Conservation (phyloP, 2,329 filamentous ascomycete genomes). For the Hypomyces perniciosus region DNA sequence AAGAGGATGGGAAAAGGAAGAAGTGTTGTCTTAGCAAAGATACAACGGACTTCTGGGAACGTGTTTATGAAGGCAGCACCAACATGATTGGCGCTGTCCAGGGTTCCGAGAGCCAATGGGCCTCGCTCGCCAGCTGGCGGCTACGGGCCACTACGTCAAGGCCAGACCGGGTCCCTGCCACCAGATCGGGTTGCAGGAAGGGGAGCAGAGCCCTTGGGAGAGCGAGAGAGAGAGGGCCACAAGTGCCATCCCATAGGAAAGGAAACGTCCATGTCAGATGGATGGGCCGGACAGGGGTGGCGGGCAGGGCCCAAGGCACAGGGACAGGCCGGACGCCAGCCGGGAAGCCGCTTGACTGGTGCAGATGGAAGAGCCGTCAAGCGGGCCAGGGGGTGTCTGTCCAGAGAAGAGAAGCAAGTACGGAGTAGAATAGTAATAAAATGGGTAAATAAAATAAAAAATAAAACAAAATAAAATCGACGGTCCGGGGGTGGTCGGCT, state of each 20-base stretch:
- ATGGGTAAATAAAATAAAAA: too few species aligned
- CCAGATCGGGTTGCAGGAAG: slow-evolving; percentile 14
- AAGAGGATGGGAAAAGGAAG: slow-evolving; percentile 9
- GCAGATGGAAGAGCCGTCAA: slow-evolving; percentile 6
- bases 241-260: slow-evolving; percentile 16
- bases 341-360: slow-evolving; percentile 22
- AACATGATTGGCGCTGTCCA: slow-evolving; percentile 30
- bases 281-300: slow-evolving; percentile 17
- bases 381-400: slow-evolving; percentile 14
- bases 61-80: slow-evolving; percentile 24
- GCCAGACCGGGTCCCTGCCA: slow-evolving; percentile 18
- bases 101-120: slow-evolving; percentile 29
- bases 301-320: slow-evolving; percentile 19
- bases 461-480: slow-evolving; percentile 20
- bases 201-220: neutral
- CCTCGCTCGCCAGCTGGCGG: slow-evolving; percentile 24
- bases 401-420: too few species aligned
- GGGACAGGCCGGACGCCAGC: slow-evolving; percentile 23
- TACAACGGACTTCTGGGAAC: slow-evolving; percentile 19
- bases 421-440: too few species aligned
- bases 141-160: slow-evolving; percentile 25
- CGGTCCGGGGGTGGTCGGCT: slow-evolving; percentile 17
- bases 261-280: slow-evolving; percentile 19
- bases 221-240: slow-evolving; percentile 11
- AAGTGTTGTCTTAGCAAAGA: slow-evolving; percentile 24